phyloP scores from a whole-genome alignment of 306 rosid species.

The Sphenostylis stenocarpa region DNA sequence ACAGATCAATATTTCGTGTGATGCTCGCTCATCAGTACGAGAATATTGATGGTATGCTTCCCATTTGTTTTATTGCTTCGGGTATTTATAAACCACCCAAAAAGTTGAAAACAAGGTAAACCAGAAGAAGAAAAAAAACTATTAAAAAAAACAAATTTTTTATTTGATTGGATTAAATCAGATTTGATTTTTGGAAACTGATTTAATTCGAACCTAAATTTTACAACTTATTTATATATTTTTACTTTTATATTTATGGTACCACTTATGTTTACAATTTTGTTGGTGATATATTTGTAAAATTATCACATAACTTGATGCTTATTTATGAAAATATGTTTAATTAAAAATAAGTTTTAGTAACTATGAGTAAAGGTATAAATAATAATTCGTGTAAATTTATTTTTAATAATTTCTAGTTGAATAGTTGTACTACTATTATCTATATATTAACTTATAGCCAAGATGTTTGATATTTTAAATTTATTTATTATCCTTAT shows the following conservation, averaged over 20 bases:
- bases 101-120: background rate
- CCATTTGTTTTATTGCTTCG: conserved; percentile 11
- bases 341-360: background rate
- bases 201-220: background rate
- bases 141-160: background rate
- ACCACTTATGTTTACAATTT: background rate
- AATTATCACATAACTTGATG: background rate
- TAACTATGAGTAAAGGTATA: background rate
- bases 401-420: background rate
- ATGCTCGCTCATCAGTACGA: conserved; percentile 43
- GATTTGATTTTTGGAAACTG: background rate
- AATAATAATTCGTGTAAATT: background rate
- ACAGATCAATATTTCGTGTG: conserved; percentile 84
- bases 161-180: background rate
- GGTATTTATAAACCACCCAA: background rate
- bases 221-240: background rate
- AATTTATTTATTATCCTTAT: background rate
- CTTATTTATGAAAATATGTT: background rate
- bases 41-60: conserved; percentile 64
- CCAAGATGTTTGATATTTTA: background rate
- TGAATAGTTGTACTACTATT: background rate
- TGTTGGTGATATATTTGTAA: background rate
- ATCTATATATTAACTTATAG: background rate
- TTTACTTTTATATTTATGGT: background rate
- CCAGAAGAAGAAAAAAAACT: background rate